phyloP scores from a whole-genome alignment of 371 early-diverging fungal species.

The Blakeslea trispora region DNA sequence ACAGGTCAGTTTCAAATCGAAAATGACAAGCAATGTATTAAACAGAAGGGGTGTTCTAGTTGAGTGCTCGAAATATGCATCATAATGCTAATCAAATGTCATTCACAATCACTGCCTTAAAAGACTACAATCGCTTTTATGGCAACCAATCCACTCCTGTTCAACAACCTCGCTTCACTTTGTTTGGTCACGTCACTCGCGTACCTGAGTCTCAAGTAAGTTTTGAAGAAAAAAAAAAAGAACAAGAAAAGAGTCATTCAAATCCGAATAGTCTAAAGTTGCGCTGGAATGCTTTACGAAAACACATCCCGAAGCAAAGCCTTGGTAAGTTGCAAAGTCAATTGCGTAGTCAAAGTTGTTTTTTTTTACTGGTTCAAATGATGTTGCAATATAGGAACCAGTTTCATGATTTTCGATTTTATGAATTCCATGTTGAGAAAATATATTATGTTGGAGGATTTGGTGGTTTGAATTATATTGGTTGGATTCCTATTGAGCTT shows the following conservation, averaged over 20 bases:
- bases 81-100: slow-evolving; percentile 24
- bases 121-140: slow-evolving; percentile 33
- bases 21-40: slow-evolving; percentile 19
- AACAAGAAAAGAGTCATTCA: not conserved
- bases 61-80: slow-evolving; percentile 45
- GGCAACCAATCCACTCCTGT: slow-evolving; percentile 37
- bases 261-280: slow-evolving; percentile 7
- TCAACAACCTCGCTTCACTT: slow-evolving; percentile 52
- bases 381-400: slow-evolving; percentile 9
- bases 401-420: slow-evolving; percentile 58
- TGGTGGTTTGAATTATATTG: slow-evolving; percentile 52
- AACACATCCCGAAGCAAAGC: slow-evolving; percentile 52
- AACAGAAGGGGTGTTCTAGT: slow-evolving; percentile 15
- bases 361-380: not conserved
- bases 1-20: slow-evolving; percentile 26
- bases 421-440: slow-evolving; percentile 46
- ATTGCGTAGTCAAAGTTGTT: not conserved
- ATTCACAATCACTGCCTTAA: slow-evolving; percentile 36
- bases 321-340: slow-evolving; percentile 19
- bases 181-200: slow-evolving; percentile 45
- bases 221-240: not conserved
- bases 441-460: slow-evolving; percentile 63
- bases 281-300: slow-evolving; percentile 37
- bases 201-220: slow-evolving; percentile 38
- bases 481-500: slow-evolving; percentile 38